Evolutionary conservation across 2,329 filamentous ascomycete species (phyloP), one percentile per base, ranked within the genome.

Genomic region (Diaporthe sp.): DNA sequence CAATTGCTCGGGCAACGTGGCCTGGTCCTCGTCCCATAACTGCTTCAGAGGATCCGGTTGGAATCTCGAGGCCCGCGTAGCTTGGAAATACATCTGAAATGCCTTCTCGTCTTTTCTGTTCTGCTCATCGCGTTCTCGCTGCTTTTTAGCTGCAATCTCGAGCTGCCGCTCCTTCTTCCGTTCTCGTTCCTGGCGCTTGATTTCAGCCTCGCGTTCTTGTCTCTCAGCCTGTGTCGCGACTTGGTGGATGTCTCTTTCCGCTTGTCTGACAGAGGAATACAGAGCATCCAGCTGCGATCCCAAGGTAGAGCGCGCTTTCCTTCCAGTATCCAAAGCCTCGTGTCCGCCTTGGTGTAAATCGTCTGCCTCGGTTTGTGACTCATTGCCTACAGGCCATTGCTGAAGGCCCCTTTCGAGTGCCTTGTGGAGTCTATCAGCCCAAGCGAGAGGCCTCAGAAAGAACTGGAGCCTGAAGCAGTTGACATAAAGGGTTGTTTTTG

Each of bases 401-500:
- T 72, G 10, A 17, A 75, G 31, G 61, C 73, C 57, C 44, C 31
- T 49, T 17, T n/a, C 13, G 15, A 73, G 70, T 49, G 58, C 49
- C 19, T 46, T 37, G 15, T 65, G 28, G 34, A 76, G 75, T 42
- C 73, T 57, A 19, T 19, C 49, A 44, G 73, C 55, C 75, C 75
- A 76, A 44, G 55, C 53, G 7, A 76, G 55, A 15, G 61, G 44
- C 39, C 75, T 51, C 31, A 75, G 34, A 28, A 75, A 57, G 42
- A 76, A 76, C 9, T 76, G 75, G 25, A 75, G 31, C n/a, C 70
- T 73, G 57, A 75, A 76, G 8, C 46, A 46, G 70, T 75, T 62
- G 28, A 76, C 37, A 13, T 67, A 31, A 12, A 76, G 22, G 4
- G 28, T 71, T 19, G 22, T 15, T 19, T 8, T 46, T 13, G 51